These are phyloP conservation scores for Blepharisma japonicum DNA, from an alignment of 73 alveolate genomes.

Conservation along the genomic window DNA sequence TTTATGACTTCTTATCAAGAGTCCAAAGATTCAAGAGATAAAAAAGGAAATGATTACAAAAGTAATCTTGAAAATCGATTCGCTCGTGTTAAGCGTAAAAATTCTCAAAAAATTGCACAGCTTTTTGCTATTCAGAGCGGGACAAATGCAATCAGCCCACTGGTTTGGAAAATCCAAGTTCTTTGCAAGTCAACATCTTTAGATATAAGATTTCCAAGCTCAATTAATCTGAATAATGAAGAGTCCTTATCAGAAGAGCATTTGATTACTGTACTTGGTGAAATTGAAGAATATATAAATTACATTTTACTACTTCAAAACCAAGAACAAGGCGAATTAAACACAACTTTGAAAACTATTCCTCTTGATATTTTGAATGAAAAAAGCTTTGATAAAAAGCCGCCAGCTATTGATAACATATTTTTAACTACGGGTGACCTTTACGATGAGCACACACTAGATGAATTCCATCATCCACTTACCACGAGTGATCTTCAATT, in stretches of 20 bases:
- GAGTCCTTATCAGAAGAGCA: neutral
- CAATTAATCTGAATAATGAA: neutral
- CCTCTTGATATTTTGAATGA: no score
- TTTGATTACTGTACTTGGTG: neutral
- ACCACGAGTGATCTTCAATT: no score
- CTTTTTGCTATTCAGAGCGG: neutral
- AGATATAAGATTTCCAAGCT: neutral
- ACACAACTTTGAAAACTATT: no score
- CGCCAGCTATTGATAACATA: no score
- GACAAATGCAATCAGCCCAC: neutral
- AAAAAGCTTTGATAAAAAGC: no score
- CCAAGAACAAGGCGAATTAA: no score
- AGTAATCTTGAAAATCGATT: constrained; percentile 8
- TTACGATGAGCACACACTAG: no score
- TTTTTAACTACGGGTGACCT: no score
- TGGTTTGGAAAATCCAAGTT: neutral
- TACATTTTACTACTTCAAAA: neutral
- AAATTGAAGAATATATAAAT: constrained; percentile 17
- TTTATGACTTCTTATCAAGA: neutral
- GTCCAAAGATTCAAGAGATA: neutral
- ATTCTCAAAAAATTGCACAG: neutral
- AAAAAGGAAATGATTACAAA: neutral
- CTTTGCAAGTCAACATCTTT: neutral
- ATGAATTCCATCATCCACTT: no score
- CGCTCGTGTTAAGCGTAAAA: neutral